phyloP scores from a whole-genome alignment of 257 asterid genomes.

The Solanum gracilifrons region DNA sequence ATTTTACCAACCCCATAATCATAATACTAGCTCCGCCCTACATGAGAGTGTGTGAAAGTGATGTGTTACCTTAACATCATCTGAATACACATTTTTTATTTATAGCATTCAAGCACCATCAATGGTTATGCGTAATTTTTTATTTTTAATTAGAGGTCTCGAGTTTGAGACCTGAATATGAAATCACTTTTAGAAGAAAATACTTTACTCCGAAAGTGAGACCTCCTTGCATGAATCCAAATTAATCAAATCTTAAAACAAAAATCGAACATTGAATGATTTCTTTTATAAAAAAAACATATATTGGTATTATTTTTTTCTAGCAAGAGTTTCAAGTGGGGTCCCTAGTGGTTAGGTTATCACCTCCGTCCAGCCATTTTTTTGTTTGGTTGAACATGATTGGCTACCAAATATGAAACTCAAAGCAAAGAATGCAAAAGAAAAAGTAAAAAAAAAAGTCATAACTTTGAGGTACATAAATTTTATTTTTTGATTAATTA shows the following conservation, averaged over 20 bases:
- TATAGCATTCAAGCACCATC: not conserved
- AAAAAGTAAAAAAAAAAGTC: not conserved
- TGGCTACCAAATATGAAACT: not conserved
- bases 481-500: not conserved
- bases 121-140: not conserved
- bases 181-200: too few species aligned
- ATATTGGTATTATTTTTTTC: not conserved
- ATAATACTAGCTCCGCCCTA: not conserved
- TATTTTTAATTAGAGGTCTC: too few species aligned
- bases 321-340: not conserved
- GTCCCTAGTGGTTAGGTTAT: not conserved
- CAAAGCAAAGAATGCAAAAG: not conserved
- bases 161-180: too few species aligned
- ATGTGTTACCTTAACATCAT: not conserved
- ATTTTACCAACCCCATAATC: not conserved
- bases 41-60: not conserved
- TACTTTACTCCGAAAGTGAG: too few species aligned
- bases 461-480: not conserved
- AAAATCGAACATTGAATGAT: too few species aligned
- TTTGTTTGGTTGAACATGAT: not conserved
- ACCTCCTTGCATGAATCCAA: too few species aligned
- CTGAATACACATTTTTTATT: not conserved
- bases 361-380: not conserved
- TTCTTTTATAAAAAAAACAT: too few species aligned
- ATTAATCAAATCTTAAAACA: too few species aligned